These are phyloP conservation scores for Triadica sebifera DNA, from an alignment of 345 rosid species.

Conservation along the genomic window DNA sequence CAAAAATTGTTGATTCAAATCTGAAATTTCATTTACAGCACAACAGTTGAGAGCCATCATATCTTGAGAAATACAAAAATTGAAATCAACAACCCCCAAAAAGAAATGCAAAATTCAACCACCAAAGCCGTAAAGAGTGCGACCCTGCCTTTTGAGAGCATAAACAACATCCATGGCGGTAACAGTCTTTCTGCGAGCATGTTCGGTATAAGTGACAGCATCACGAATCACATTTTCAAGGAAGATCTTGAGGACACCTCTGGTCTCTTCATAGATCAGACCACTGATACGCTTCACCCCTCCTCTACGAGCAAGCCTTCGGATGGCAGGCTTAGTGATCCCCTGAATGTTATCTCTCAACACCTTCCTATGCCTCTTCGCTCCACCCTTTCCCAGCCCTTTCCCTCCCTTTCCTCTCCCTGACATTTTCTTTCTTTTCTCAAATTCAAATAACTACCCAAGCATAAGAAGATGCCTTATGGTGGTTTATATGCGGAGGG, in stretches of 20 bases:
- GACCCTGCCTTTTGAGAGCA: slow-evolving; percentile 8
- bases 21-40: neutral
- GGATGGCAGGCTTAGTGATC: slow-evolving; percentile 5
- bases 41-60: neutral
- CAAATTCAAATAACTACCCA: neutral
- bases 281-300: slow-evolving; percentile 8
- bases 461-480: neutral
- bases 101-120: neutral
- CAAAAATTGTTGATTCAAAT: too few relatives aligned
- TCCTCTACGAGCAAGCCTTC: slow-evolving; percentile 8
- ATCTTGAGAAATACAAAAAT: neutral
- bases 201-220: neutral
- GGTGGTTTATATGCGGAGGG: neutral
- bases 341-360: slow-evolving; percentile 9
- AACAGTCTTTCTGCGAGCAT: slow-evolving; percentile 2
- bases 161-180: slow-evolving; percentile 7
- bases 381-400: slow-evolving; percentile 8
- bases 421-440: neutral
- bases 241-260: slow-evolving; percentile 6
- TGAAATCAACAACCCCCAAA: neutral
- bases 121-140: slow-evolving; percentile 1
- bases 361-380: slow-evolving; percentile 6
- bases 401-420: slow-evolving; percentile 10
- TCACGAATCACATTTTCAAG: slow-evolving; percentile 6
- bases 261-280: neutral